phyloP scores from a whole-genome alignment of 371 early-diverging fungal species.

The Apophysomyces variabilis region DNA sequence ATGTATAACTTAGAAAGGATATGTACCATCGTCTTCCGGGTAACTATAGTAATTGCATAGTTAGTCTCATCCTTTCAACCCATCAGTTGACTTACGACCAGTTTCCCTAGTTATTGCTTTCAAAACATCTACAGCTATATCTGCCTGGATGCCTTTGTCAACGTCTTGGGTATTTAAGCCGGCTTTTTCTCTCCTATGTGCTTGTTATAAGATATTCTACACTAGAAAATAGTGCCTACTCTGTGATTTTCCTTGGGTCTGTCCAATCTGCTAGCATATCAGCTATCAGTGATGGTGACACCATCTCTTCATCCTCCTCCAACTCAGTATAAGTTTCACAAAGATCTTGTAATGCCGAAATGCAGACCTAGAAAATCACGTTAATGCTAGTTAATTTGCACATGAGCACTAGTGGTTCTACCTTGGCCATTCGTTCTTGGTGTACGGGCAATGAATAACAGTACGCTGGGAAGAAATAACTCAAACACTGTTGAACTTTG shows the following conservation, averaged over 20 bases:
- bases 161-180: constrained; percentile 18
- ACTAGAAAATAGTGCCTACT: constrained; percentile 28
- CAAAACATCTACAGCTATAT: constrained; percentile 46
- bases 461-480: constrained; percentile 86
- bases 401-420: background rate
- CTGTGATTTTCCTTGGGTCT: constrained; percentile 53
- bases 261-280: constrained; percentile 67
- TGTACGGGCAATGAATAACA: constrained; percentile 73
- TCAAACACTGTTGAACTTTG: constrained; percentile 79
- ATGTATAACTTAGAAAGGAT: constrained; percentile 41
- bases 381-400: background rate
- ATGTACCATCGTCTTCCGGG: constrained; percentile 45
- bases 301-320: constrained; percentile 50
- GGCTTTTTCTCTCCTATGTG: constrained; percentile 14
- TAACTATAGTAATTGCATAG: constrained; percentile 17
- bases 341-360: constrained; percentile 44
- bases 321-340: constrained; percentile 39
- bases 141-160: constrained; percentile 41
- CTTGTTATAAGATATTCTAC: constrained; percentile 1
- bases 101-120: constrained; percentile 33
- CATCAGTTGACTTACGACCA: constrained; percentile 12
- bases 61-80: background rate
- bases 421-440: constrained; percentile 58
- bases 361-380: constrained; percentile 9
- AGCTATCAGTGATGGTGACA: constrained; percentile 54